Evolutionary conservation across 305 asterid species (phyloP), one percentile per base, ranked within the genome.

Genomic region (Solanum aculeatissimum): DNA sequence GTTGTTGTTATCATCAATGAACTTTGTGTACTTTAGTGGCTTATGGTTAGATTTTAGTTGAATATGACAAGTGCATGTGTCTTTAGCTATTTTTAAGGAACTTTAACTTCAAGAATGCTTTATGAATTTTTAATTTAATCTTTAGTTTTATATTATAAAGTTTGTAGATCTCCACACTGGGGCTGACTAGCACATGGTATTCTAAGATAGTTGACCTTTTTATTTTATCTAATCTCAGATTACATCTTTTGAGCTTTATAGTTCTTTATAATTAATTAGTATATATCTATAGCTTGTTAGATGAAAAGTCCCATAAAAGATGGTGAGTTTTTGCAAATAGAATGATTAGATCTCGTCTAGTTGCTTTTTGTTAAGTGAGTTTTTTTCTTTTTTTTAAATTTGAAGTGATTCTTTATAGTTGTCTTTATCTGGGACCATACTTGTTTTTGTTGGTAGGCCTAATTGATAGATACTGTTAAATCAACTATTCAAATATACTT

Each of bases 141-240:
- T 85, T 89, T 87, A 88, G 88, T 86, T 86, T 89, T 85, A 84
- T 72, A 80, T 70, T 81, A 75, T 87, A 89, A 90, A 91, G 69
- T 80, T 81, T 81, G 84, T 84, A 89, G 94, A 92, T 90, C 93
- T 92, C 92, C 83, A 85, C 89, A 85, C 90, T 87, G 82, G 82
- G 88, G 89, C 84, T 81, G 87, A 85, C 83, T 55, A 70, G 88
- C 97, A 95, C 98, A 92, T 93, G 97, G 85, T 90, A 87, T 83
- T 86, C 83, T 86, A 35, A 88, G 87, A 91, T 66, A 78, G 87
- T 90, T 92, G 92, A 90, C 95, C 88, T 74, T 45, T 85, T 45
- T 42, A 85, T 81, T 53, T 60, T 45, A 23, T 42, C 88, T 81
- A 80, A 85, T 84, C 75, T 86, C 63, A 82, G 27, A 18, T 49